Conservation (phyloP, 305 asterid genomes). For the Fraxinus dipetala region DNA sequence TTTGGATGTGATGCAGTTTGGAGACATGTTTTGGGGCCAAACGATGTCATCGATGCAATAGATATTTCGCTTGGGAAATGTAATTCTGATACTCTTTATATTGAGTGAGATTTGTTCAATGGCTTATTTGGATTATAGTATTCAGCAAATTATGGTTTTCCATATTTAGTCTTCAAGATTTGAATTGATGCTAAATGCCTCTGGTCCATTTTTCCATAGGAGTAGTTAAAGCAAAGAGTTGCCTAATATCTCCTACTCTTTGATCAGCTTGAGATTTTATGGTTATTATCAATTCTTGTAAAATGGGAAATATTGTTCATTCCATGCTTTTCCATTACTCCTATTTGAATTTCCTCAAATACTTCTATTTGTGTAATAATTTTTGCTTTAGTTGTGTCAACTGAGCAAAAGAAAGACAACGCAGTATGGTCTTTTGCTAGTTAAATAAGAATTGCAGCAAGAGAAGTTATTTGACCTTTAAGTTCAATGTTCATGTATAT, state of each 20-base stretch:
- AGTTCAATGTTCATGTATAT: constrained; percentile 1
- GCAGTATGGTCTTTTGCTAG: not conserved
- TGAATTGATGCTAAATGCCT: not conserved
- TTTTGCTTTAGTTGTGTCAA: not conserved
- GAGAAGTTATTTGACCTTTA: not conserved
- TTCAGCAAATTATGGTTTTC: not conserved
- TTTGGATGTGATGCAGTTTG: constrained; percentile 65
- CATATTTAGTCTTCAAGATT: not conserved
- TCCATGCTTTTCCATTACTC: not conserved
- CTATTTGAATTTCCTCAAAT: not conserved
- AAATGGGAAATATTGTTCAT: not conserved
- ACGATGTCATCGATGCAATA: constrained; percentile 65
- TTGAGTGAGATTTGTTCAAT: not conserved
- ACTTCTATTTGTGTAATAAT: not conserved
- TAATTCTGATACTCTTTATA: constrained; percentile 34
- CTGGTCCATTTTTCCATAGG: not conserved
- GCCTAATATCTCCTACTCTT: not conserved
- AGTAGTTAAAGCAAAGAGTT: not conserved
- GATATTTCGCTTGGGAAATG: constrained; percentile 88
- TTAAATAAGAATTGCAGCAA: not conserved
- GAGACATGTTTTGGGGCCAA: constrained; percentile 87
- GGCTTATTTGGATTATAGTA: not conserved
- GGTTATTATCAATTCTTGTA: not conserved
- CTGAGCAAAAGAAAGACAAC: not conserved
- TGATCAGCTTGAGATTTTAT: not conserved